Evolutionary conservation across 345 rosid species (phyloP).

Genomic region (Salix exigua): DNA sequence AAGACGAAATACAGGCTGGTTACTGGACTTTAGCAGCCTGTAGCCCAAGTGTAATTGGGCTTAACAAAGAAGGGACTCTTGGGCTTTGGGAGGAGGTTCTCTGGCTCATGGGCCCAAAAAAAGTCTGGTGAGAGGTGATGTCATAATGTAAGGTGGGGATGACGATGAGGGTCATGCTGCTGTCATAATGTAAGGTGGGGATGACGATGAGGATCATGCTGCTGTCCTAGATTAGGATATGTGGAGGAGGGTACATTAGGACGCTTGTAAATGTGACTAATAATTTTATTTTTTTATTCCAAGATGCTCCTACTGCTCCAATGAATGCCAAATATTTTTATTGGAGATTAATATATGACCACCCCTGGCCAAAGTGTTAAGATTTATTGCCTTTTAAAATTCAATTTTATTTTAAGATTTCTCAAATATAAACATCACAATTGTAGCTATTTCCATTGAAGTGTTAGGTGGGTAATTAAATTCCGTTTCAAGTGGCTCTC

Average conservation of each 20-base stretch:
- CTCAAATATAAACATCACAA: background rate
- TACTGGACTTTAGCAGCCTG: conserved; percentile 25
- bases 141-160: background rate
- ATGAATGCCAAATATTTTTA: background rate
- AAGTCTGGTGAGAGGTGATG: conserved; percentile 41
- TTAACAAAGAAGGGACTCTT: conserved; percentile 28
- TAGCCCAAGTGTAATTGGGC: conserved; percentile 40
- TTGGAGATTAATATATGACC: background rate
- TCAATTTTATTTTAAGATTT: no score
- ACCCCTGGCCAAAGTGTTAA: background rate
- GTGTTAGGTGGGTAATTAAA: no score
- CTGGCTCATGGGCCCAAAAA: conserved; percentile 57
- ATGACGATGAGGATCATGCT: background rate
- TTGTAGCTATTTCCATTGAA: no score
- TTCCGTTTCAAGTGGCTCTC: no score
- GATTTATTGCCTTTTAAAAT: no score
- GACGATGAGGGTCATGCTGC: background rate
- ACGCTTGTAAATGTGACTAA: background rate
- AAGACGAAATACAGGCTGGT: conserved; percentile 25
- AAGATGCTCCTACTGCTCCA: background rate
- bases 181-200: background rate
- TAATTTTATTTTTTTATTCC: background rate
- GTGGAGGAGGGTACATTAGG: background rate
- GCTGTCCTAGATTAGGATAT: background rate
- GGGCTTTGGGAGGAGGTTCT: conserved; percentile 82